These are phyloP conservation scores for Apiospora malaysiana DNA, from an alignment of 2,329 filamentous ascomycete genomes.

Conservation along the genomic window DNA sequence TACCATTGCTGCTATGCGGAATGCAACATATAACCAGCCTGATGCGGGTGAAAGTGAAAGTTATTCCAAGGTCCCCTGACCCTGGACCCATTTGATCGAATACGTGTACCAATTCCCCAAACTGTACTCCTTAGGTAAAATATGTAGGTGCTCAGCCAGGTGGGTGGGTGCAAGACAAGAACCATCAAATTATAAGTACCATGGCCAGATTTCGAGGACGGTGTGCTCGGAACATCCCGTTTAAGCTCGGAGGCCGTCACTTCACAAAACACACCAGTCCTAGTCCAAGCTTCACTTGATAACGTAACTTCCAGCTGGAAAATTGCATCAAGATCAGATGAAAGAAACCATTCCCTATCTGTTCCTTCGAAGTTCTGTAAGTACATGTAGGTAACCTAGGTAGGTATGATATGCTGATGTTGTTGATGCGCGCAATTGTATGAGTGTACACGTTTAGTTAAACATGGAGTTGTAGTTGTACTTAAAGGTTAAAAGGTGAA, in stretches of 20 bases:
- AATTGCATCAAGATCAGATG: neutral
- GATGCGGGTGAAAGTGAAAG: neutral
- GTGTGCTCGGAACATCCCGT: conserved; percentile 12
- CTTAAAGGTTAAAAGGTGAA: neutral
- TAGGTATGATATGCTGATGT: neutral
- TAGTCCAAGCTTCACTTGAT: neutral
- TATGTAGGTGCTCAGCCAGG: too few relatives aligned
- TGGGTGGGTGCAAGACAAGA: neutral
- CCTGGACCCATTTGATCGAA: too few relatives aligned
- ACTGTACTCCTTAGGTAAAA: neutral
- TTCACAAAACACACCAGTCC: conserved; percentile 8
- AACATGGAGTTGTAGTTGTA: neutral
- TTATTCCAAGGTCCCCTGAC: neutral
- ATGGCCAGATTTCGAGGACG: neutral
- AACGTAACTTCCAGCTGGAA: conserved; percentile 7
- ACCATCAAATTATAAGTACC: neutral
- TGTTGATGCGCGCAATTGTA: neutral
- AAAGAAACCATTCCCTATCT: neutral
- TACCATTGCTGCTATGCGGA: too few relatives aligned
- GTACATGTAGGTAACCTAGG: too few relatives aligned
- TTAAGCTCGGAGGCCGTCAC: conserved; percentile 15
- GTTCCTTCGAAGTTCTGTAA: too few relatives aligned
- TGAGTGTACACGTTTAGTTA: neutral
- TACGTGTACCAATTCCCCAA: neutral
- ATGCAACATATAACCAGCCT: neutral